A percentile compares a stretch with the other conserved stretches of the same genome.
These are phyloP conservation scores for Leptodermis oblonga DNA, from an alignment of 257 asterid species.

Conservation along the genomic window DNA sequence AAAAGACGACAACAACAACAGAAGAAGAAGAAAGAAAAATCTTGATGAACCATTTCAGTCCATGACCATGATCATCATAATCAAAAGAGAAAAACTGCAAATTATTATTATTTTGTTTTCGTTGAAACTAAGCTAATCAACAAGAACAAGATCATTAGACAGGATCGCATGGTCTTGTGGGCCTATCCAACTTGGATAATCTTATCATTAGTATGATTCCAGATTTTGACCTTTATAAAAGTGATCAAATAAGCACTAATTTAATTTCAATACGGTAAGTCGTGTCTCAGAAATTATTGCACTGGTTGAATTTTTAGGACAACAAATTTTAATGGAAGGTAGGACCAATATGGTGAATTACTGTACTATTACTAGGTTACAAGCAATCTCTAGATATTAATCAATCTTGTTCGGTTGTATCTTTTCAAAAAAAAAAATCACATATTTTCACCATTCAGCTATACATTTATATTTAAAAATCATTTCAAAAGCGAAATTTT, in stretches of 20 bases:
- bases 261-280: not conserved
- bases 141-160: not conserved
- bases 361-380: no score
- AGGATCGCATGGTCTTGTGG: not conserved
- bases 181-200: not conserved
- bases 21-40: not conserved
- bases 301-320: conserved; percentile 8
- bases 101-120: no score
- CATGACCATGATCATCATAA: not conserved
- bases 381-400: no score
- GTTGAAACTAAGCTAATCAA: not conserved
- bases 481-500: no score
- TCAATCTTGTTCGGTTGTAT: no score
- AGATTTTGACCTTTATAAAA: conserved; percentile 10
- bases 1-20: no score
- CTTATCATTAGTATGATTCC: conserved; percentile 2
- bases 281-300: conserved; percentile 1
- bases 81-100: not conserved
- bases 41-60: not conserved
- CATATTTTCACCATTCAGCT: no score
- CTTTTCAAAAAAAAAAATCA: no score
- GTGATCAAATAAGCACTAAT: conserved; percentile 4
- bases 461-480: no score
- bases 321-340: conserved; percentile 30
- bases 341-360: conserved; percentile 10